Conservation (phyloP, 2,329 filamentous ascomycete species). For the Arthrobotrys entomopaga region DNA sequence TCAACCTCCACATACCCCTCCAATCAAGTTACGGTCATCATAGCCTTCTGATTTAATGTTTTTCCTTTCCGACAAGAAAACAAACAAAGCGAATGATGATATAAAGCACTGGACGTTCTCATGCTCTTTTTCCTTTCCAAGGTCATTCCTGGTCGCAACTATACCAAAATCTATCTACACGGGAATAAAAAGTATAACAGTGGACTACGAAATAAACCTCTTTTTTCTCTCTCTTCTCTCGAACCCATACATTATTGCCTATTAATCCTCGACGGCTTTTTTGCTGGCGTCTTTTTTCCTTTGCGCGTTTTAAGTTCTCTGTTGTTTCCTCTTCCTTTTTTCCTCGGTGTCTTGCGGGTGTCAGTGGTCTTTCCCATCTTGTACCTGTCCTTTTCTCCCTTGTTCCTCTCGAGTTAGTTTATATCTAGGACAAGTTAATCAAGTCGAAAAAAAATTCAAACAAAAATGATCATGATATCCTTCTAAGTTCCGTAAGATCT, state of each 20-base stretch:
- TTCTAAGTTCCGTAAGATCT: neutral
- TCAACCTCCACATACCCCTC: slow-evolving; percentile 5
- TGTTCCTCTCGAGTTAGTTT: slow-evolving; percentile 30
- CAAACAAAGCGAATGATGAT: slow-evolving; percentile 49
- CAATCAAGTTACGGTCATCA: slow-evolving; percentile 32
- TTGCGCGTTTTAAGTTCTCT: slow-evolving; percentile 2
- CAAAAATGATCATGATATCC: slow-evolving; percentile 25
- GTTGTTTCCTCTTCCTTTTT: slow-evolving; percentile 12
- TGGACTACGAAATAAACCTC: slow-evolving; percentile 37
- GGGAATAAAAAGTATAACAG: slow-evolving; percentile 33
- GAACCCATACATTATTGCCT: slow-evolving; percentile 24
- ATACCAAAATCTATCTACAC: slow-evolving; percentile 37
- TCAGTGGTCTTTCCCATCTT: slow-evolving; percentile 35
- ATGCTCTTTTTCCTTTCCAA: slow-evolving; percentile 39
- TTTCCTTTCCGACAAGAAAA: slow-evolving; percentile 24
- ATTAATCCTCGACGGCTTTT: slow-evolving; percentile 40
- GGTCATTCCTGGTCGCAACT: slow-evolving; percentile 30
- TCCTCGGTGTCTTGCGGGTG: slow-evolving; percentile 48
- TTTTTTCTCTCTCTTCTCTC: slow-evolving; percentile 10
- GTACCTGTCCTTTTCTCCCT: slow-evolving; percentile 27
- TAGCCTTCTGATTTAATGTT: slow-evolving; percentile 42
- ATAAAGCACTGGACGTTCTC: slow-evolving; percentile 41
- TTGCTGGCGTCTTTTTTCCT: slow-evolving; percentile 29
- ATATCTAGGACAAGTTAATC: slow-evolving; percentile 51
- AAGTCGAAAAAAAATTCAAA: slow-evolving; percentile 42